A percentile compares a stretch with the other conserved stretches of the same genome.
phyloP scores from a whole-genome alignment of 106 monocot genomes.

The Iris macrosiphon region DNA sequence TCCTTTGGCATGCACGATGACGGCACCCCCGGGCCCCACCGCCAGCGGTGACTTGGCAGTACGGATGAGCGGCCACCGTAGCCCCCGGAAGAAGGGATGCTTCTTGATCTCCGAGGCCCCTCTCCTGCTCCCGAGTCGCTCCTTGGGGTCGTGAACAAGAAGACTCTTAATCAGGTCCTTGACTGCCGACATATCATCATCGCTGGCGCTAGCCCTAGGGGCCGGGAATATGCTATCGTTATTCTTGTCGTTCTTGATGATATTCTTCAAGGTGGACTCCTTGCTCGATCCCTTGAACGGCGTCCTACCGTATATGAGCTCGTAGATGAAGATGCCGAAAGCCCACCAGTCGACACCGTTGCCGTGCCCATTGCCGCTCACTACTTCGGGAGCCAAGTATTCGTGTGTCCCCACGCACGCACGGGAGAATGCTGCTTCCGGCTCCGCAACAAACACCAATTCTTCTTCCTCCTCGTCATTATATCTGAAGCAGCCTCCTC shows the following conservation, averaged over 20 bases:
- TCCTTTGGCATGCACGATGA: constrained; percentile 5
- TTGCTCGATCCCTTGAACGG: constrained; percentile 74
- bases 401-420: constrained; percentile 91
- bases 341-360: constrained; percentile 96
- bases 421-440: constrained; percentile 38
- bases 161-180: constrained; percentile 56
- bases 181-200: constrained; percentile 15
- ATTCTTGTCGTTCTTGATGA: constrained; percentile 24
- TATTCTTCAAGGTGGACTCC: constrained; percentile 70
- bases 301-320: constrained; percentile 77
- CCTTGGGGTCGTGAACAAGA: constrained; percentile 45
- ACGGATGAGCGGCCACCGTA: constrained; percentile 59
- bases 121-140: constrained; percentile 38
- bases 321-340: constrained; percentile 81
- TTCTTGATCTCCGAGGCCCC: constrained; percentile 77
- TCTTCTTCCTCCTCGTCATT: constrained; percentile 10
- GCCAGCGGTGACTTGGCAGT: constrained; percentile 33
- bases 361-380: constrained; percentile 49
- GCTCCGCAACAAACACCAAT: constrained; percentile 72
- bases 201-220: neutral
- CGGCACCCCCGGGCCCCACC: constrained; percentile 4
- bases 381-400: constrained; percentile 79
- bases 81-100: constrained; percentile 64
- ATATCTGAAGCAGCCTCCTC: neutral
- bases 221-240: constrained; percentile 40